phyloP scores from a whole-genome alignment of 371 early-diverging fungal species.

The Syncephalis fuscata region DNA sequence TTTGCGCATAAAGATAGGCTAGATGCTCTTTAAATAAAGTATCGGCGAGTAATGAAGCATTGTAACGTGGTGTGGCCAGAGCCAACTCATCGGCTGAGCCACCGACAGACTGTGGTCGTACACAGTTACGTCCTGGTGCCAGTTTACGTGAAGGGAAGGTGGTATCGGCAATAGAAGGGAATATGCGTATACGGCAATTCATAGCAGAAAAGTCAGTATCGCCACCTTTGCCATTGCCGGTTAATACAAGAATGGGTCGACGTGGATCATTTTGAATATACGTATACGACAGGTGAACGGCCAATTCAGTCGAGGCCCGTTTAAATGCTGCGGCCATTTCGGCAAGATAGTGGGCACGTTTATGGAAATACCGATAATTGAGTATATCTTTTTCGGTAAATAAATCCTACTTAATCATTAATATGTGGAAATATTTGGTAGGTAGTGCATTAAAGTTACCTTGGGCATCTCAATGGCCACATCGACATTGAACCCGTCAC shows the following conservation, averaged over 20 bases:
- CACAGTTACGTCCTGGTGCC: slow-evolving; percentile 66
- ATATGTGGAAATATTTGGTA: neutral
- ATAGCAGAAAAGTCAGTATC: slow-evolving; percentile 36
- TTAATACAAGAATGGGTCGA: slow-evolving; percentile 55
- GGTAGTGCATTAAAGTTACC: slow-evolving; percentile 9
- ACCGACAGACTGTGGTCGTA: slow-evolving; percentile 30
- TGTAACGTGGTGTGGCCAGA: slow-evolving; percentile 81
- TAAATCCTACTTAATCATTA: slow-evolving; percentile 17
- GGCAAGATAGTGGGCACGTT: slow-evolving; percentile 83
- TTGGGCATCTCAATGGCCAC: slow-evolving; percentile 86
- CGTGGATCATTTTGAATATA: slow-evolving; percentile 52
- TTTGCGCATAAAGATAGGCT: slow-evolving; percentile 57
- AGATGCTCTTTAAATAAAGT: slow-evolving; percentile 52
- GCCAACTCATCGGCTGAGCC: no score
- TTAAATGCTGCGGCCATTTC: slow-evolving; percentile 32
- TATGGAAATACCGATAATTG: slow-evolving; percentile 89
- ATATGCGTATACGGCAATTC: slow-evolving; percentile 53
- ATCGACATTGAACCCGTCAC: slow-evolving; percentile 61
- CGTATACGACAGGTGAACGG: slow-evolving; percentile 33
- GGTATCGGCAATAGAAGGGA: slow-evolving; percentile 45
- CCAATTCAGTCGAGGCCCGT: slow-evolving; percentile 29
- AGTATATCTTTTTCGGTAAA: slow-evolving; percentile 86
- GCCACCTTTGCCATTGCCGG: slow-evolving; percentile 21
- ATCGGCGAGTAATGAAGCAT: slow-evolving; percentile 65
- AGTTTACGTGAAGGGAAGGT: slow-evolving; percentile 52